Base-by-base conservation (phyloP, 108 stramenopile species). In the Skeletonema grethae region DNA sequence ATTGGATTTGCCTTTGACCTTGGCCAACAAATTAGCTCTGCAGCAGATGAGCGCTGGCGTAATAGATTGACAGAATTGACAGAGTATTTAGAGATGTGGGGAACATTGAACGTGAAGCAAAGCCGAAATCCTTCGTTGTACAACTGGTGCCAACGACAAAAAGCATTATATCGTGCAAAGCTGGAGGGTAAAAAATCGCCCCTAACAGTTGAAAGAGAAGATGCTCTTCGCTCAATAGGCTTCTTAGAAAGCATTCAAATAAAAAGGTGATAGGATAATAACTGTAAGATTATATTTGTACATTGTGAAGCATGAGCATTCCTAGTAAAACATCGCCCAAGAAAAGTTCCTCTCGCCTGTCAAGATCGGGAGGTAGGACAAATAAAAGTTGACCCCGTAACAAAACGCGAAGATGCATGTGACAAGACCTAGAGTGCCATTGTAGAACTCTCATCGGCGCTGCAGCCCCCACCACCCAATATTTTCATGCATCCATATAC, bases 141-240 rank as follows among this genome's bases (percentile, higher is more conserved):
- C 50, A 79, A 72, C 63, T 79, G 78, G 78, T 67, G 66, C 63
- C 78, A 79, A 55, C 66, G 63, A 31, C 78, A 79, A 68, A 79
- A 72, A 35, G 67, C 63, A 1, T 43, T 64, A 34, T 73, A 59
- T 31, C 55, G 72, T n/a, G 32, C 59, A 12, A 79, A 67, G 35
- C 45, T 72, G 20, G 48, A 80, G 55, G 73, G 77, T 5, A 70
- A 78, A 25, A 65, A 76, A 22, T 65, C 65, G n/a, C 48, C 63
- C 12, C 16, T 83, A 29, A 83, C 57, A 61, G 71, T 59, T 8
- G 76, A 73, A 48, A 67, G 82, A 18, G 77, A 75, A 62, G 77
- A 62, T 22, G 77, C 77, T 4, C 73, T 83, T 13, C 39, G 62
- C 10, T 32, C 66, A 4, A 75, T 83, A 41, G 82, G 73, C 1